Base-by-base conservation (phyloP, 208 protist species). In the Wallacemonas collosoma region DNA sequence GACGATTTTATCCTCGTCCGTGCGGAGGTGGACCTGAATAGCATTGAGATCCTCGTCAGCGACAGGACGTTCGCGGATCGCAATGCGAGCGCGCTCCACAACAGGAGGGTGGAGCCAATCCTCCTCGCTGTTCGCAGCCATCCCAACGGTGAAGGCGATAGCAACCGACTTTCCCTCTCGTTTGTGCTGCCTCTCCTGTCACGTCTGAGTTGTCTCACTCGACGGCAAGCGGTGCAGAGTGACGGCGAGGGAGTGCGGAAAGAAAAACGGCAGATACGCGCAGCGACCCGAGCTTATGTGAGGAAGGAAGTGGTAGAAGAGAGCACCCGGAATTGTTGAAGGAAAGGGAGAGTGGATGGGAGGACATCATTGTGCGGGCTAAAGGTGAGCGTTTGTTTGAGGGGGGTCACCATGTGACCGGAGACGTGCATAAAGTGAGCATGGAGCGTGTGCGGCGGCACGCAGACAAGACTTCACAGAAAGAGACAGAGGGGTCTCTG, bases 1-100 rank as follows among this genome's bases (percentile, higher is more conserved):
- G 26, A 95, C 73, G 26, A 97, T 75, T 64, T 94, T 93, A 53
- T 93, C 87, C 43, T 91, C 83, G 39, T 93, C 76, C 2, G 81
- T 82, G 47, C 81, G 79, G 41, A 97, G 71, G 43, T 63, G 45
- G 36, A 97, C 78, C 58, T 93, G 84, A 4, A 91, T 79, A 14
- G 72, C 66, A 9, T 76, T 40, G 0, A 89, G 17, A 58, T 97
- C 88, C 51, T 85, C 83, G 35, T 95, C 88, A 3, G 76, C 78
- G 9, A 91, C 82, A 12, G 89, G 85, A 3, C 86, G 76, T 64
- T 96, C 89, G 36, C 93, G 85, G 43, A 96, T 79, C 26, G 89
- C 91, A 55, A 96, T 84, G 73, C 81, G 90, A 14, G 95, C 56
- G 9, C 90, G 81, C 26, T 95, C 88, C 45, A 92, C 82, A 44